phyloP scores from a whole-genome alignment of 805 yeast species.

The Candida tammaniensis region DNA sequence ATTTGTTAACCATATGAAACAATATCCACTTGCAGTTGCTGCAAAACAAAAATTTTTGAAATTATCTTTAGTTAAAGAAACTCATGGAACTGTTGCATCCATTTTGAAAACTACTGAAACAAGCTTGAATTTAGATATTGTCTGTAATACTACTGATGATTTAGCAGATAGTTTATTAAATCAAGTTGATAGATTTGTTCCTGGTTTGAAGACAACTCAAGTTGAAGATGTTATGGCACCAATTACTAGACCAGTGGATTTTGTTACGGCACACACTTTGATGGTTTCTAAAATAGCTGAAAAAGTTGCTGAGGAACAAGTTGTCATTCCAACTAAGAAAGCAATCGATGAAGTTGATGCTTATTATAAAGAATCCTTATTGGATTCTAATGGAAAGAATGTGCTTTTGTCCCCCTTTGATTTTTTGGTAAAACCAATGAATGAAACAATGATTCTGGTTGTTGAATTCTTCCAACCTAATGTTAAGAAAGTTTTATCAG shows the following conservation, averaged over 20 bases:
- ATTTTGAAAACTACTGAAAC: slow-evolving; percentile 4
- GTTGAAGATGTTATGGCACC: slow-evolving; percentile 47
- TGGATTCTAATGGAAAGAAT: slow-evolving; percentile 62
- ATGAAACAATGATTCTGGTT: slow-evolving; percentile 47
- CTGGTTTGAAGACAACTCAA: slow-evolving; percentile 55
- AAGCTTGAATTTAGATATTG: slow-evolving; percentile 22
- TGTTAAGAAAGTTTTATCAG: slow-evolving; percentile 37
- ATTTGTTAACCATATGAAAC: slow-evolving; percentile 11
- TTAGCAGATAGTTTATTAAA: slow-evolving; percentile 54
- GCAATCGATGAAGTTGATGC: slow-evolving; percentile 48
- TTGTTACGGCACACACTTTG: slow-evolving; percentile 19
- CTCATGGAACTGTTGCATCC: slow-evolving; percentile 3
- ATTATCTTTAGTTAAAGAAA: slow-evolving; percentile 6
- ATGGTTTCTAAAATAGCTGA: slow-evolving; percentile 9
- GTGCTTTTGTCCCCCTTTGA: slow-evolving; percentile 60
- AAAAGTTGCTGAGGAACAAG: slow-evolving; percentile 12
- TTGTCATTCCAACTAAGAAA: slow-evolving; percentile 48
- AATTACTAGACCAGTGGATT: slow-evolving; percentile 50
- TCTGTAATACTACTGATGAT: slow-evolving; percentile 48
- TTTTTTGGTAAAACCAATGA: slow-evolving; percentile 61
- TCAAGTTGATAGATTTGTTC: slow-evolving; percentile 56
- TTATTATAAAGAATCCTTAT: slow-evolving; percentile 47
- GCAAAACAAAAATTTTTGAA: slow-evolving; percentile 7
- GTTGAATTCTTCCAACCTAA: slow-evolving; percentile 47
- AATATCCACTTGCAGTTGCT: slow-evolving; percentile 13